Percentiles rank a stretch among this genome's conserved stretches.
Evolutionary conservation across 768 basidiomycete species (phyloP).

Genomic region (Leccinum arenicola): DNA sequence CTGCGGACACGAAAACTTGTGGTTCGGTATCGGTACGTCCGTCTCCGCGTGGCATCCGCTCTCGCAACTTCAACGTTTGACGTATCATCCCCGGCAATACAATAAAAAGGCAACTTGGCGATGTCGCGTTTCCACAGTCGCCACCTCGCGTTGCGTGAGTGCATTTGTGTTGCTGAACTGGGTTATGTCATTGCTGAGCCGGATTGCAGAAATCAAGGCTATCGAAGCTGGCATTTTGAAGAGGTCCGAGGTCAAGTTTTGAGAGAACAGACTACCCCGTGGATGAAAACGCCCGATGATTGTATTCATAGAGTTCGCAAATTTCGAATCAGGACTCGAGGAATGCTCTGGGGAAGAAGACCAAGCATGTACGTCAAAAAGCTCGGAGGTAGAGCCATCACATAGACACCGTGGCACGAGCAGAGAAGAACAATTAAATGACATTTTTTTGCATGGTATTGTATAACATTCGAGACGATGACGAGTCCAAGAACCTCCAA

Average conservation of each 20-base stretch:
- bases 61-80: not conserved
- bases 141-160: constrained; percentile 32
- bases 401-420: not conserved
- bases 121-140: constrained; percentile 30
- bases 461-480: constrained; percentile 6
- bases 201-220: constrained; percentile 27
- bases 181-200: not conserved
- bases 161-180: not conserved
- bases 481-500: not conserved
- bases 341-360: not conserved
- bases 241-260: constrained; percentile 18
- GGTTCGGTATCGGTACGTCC: constrained; percentile 29
- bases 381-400: not conserved
- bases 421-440: not conserved
- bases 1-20: constrained; percentile 35
- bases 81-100: not conserved
- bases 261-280: not conserved
- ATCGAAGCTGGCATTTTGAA: constrained; percentile 29
- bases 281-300: not conserved
- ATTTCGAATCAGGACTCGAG: not conserved
- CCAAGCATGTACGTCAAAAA: not conserved
- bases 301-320: not conserved
- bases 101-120: constrained; percentile 21
- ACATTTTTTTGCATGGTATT: not conserved
- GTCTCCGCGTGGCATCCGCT: not conserved